A percentile compares a stretch with the other conserved stretches of the same genome.
phyloP scores from a whole-genome alignment of 331 rosid species.

The Ulmus americana region DNA sequence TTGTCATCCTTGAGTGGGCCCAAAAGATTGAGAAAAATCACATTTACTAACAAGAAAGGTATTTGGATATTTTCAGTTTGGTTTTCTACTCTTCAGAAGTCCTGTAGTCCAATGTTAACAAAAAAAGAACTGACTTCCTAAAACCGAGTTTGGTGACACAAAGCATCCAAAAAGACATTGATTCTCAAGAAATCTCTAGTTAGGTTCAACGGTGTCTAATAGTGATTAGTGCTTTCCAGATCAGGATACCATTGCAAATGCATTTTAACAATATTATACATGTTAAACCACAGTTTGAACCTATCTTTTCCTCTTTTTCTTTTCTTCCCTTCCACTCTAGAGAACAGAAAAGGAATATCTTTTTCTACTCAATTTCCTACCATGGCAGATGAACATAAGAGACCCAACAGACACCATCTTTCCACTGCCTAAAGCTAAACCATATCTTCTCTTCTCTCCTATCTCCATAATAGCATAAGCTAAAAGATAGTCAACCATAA shows the following conservation, averaged over 20 bases:
- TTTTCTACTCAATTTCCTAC: no score
- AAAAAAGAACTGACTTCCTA: background rate
- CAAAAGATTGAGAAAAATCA: no score
- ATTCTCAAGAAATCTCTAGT: background rate
- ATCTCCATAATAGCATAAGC: no score
- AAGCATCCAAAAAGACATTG: background rate
- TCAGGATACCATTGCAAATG: background rate
- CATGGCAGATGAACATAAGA: no score
- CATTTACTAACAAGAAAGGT: background rate
- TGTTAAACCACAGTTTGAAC: background rate
- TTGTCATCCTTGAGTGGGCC: background rate
- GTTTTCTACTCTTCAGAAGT: background rate
- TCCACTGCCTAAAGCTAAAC: no score
- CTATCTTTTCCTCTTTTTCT: background rate
- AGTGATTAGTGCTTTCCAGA: background rate
- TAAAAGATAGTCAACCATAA: no score
- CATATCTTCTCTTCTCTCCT: no score
- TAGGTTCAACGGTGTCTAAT: background rate
- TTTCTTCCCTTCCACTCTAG: no score
- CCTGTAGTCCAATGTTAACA: background rate
- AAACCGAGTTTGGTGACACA: background rate
- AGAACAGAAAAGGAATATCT: no score
- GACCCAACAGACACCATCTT: no score
- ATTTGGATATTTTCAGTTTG: background rate
- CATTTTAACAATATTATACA: background rate